phyloP scores from a whole-genome alignment of 805 yeast species.

The Pichia thaimueangensis region DNA sequence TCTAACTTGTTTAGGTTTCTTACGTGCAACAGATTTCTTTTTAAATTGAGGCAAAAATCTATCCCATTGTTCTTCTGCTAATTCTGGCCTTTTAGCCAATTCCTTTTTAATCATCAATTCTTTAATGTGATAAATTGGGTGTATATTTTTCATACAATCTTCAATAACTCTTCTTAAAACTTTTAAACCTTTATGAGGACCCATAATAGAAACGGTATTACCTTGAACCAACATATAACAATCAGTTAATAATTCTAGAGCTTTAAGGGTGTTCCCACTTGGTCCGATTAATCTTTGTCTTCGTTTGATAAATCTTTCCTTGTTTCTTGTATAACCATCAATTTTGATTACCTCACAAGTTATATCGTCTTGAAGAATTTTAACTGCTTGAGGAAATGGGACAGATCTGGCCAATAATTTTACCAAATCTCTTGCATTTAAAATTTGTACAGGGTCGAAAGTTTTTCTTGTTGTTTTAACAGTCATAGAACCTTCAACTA shows the following conservation, averaged over 20 bases:
- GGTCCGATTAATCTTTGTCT: conserved; percentile 97
- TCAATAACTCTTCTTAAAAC: conserved; percentile 91
- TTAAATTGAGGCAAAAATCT: conserved; percentile 94
- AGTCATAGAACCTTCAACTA: conserved; percentile 96
- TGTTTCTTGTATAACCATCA: conserved; percentile 81
- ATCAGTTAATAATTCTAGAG: conserved; percentile 88
- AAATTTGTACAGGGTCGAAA: conserved; percentile 86
- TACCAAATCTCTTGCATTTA: conserved; percentile 92
- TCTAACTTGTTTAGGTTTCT: conserved; percentile 67
- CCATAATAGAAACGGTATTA: conserved; percentile 95
- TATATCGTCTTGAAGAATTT: conserved; percentile 81
- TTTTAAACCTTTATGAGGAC: conserved; percentile 88
- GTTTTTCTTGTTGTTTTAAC: conserved; percentile 95
- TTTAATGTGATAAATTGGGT: conserved; percentile 96
- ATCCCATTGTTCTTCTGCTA: conserved; percentile 95
- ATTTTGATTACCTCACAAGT: conserved; percentile 97
- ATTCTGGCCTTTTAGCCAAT: conserved; percentile 88
- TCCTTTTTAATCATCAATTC: conserved; percentile 97
- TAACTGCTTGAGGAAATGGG: conserved; percentile 93
- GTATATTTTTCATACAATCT: conserved; percentile 94
- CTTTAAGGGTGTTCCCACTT: conserved; percentile 92
- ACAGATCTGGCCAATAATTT: conserved; percentile 92
- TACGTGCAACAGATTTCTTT: conserved; percentile 92
- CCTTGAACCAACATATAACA: conserved; percentile 97
- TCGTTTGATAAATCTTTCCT: conserved; percentile 90